Percentiles rank a stretch among this genome's conserved stretches.
These are phyloP conservation scores for Aspergillus sp. DNA, from an alignment of 2,329 filamentous ascomycete species.

Conservation along the genomic window DNA sequence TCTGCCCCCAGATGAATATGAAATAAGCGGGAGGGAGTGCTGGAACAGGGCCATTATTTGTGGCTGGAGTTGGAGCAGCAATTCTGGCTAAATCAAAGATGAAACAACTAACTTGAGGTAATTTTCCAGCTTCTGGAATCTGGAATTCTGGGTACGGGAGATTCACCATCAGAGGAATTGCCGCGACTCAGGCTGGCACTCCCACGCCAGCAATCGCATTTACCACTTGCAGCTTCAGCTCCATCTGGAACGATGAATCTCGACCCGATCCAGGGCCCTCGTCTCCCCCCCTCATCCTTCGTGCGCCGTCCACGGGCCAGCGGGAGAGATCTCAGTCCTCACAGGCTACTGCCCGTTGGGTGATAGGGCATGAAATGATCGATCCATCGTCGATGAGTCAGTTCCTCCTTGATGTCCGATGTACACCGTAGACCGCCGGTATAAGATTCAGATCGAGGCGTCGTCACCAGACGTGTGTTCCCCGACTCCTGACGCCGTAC, in stretches of 20 bases:
- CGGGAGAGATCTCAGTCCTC: no score
- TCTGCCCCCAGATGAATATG: background rate
- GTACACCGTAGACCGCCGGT: background rate
- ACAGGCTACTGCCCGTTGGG: no score
- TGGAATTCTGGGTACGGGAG: background rate
- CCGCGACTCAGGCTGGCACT: background rate
- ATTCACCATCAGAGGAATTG: background rate
- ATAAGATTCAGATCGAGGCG: background rate
- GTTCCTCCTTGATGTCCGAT: background rate
- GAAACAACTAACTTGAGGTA: slow-evolving; percentile 10
- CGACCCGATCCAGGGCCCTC: background rate
- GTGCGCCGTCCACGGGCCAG: no score
- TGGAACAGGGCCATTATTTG: background rate
- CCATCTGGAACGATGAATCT: background rate
- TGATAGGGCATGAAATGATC: no score
- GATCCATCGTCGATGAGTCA: background rate
- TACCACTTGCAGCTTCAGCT: background rate
- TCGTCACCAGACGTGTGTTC: background rate
- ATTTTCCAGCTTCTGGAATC: slow-evolving; percentile 5
- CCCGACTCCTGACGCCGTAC: background rate
- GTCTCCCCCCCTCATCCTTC: no score
- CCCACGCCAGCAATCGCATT: no score
- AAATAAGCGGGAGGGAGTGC: background rate
- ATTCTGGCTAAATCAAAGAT: background rate
- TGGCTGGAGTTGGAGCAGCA: background rate